These are phyloP conservation scores for Clavispora fructus DNA, from an alignment of 805 yeast species.

Conservation along the genomic window DNA sequence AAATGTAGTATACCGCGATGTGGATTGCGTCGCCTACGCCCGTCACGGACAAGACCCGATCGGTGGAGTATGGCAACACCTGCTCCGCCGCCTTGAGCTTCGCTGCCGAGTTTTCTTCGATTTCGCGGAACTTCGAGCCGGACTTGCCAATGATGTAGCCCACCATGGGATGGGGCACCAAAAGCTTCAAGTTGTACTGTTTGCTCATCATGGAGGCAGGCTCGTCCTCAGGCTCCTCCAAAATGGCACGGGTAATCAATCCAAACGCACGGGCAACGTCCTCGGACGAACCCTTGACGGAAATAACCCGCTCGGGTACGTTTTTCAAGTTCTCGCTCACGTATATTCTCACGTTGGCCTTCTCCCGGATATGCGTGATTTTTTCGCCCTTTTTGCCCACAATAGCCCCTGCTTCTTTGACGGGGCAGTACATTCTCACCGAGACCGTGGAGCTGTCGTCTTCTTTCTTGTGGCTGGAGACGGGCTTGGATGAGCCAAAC, in stretches of 20 bases:
- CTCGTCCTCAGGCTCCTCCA: slow-evolving; percentile 60
- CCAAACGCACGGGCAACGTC: slow-evolving; percentile 81
- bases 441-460: slow-evolving; percentile 59
- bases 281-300: slow-evolving; percentile 70
- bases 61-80: slow-evolving; percentile 70
- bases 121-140: slow-evolving; percentile 70
- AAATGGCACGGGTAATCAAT: slow-evolving; percentile 58
- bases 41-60: slow-evolving; percentile 59
- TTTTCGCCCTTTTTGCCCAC: slow-evolving; percentile 82
- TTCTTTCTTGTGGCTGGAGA: slow-evolving; percentile 35
- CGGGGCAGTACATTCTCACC: slow-evolving; percentile 69
- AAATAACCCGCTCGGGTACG: slow-evolving; percentile 68
- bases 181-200: slow-evolving; percentile 51
- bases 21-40: slow-evolving; percentile 88
- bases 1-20: slow-evolving; percentile 71
- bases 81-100: slow-evolving; percentile 67
- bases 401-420: slow-evolving; percentile 67
- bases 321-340: slow-evolving; percentile 70
- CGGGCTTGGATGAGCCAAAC: slow-evolving; percentile 22
- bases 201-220: slow-evolving; percentile 53
- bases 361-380: slow-evolving; percentile 57
- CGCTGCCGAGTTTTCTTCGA: slow-evolving; percentile 79
- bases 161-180: slow-evolving; percentile 75
- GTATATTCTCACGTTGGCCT: slow-evolving; percentile 59
- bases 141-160: slow-evolving; percentile 78